Conservation (phyloP, 2,329 filamentous ascomycete species). For the Aspergillus sp. region DNA sequence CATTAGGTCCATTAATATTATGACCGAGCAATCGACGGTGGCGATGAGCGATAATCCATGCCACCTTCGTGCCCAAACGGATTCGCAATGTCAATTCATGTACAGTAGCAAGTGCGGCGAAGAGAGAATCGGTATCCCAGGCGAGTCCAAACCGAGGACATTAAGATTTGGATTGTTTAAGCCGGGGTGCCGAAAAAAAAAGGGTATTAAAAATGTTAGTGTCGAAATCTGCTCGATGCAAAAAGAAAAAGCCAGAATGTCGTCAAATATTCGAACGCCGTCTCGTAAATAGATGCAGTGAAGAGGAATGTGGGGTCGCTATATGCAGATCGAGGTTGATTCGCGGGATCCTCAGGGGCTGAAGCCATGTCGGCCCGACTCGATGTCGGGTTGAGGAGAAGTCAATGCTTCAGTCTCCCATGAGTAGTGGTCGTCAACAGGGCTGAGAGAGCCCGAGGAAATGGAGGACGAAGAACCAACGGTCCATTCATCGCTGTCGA, state of each 20-base stretch:
- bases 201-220: conserved; percentile 39
- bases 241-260: conserved; percentile 37
- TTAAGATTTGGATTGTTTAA: conserved; percentile 16
- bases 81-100: conserved; percentile 32
- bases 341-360: conserved; percentile 14
- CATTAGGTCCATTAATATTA: conserved; percentile 38
- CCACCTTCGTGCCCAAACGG: conserved; percentile 17
- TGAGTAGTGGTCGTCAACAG: conserved; percentile 58
- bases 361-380: conserved; percentile 37
- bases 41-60: conserved; percentile 10
- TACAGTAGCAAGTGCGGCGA: conserved; percentile 29
- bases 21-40: conserved; percentile 27
- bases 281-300: conserved; percentile 30
- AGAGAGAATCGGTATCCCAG: conserved; percentile 17
- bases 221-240: conserved; percentile 41
- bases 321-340: conserved; percentile 22
- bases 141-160: conserved; percentile 18
- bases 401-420: conserved; percentile 44
- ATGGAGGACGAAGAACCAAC: conserved; percentile 78
- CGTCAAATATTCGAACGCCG: conserved; percentile 39
- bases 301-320: conserved; percentile 14
- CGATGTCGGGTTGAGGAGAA: conserved; percentile 38
- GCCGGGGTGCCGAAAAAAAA: conserved; percentile 18
- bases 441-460: conserved; percentile 64
- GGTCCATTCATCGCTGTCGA: conserved; percentile 86